A percentile compares a stretch with the other conserved stretches of the same genome.
Evolutionary conservation across 2,329 filamentous ascomycete species (phyloP).

Genomic region (Aphanocladium album): DNA sequence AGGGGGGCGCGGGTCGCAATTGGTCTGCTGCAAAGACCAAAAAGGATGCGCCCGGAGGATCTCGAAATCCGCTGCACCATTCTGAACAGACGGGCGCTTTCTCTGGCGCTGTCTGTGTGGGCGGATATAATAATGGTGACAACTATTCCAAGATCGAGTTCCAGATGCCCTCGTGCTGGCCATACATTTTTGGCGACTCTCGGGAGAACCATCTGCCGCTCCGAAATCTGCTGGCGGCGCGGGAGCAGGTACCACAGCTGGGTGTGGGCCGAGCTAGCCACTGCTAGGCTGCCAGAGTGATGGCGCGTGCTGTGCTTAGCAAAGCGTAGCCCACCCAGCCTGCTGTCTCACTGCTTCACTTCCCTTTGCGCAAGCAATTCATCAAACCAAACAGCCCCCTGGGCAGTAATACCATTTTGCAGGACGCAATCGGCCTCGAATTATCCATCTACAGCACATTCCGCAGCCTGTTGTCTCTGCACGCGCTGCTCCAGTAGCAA

Average conservation of each 20-base stretch:
- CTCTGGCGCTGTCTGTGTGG: neutral
- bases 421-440: neutral
- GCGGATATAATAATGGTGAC: neutral
- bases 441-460: neutral
- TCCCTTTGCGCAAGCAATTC: constrained; percentile 4
- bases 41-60: neutral
- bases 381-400: neutral
- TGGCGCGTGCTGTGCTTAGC: constrained; percentile 11
- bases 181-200: neutral
- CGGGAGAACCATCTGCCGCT: constrained; percentile 14
- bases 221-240: neutral
- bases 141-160: neutral
- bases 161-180: neutral
- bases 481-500: neutral
- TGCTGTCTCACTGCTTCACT: constrained; percentile 8
- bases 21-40: neutral
- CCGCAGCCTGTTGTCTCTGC: neutral
- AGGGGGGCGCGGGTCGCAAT: neutral
- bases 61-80: constrained; percentile 7
- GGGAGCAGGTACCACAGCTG: neutral
- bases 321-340: constrained; percentile 1
- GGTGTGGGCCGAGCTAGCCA: neutral
- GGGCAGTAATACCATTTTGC: neutral
- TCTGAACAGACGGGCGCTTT: neutral
- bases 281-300: constrained; percentile 11